These are phyloP conservation scores for Fusarium redolens DNA, from an alignment of 2,329 filamentous ascomycete genomes.

Conservation along the genomic window DNA sequence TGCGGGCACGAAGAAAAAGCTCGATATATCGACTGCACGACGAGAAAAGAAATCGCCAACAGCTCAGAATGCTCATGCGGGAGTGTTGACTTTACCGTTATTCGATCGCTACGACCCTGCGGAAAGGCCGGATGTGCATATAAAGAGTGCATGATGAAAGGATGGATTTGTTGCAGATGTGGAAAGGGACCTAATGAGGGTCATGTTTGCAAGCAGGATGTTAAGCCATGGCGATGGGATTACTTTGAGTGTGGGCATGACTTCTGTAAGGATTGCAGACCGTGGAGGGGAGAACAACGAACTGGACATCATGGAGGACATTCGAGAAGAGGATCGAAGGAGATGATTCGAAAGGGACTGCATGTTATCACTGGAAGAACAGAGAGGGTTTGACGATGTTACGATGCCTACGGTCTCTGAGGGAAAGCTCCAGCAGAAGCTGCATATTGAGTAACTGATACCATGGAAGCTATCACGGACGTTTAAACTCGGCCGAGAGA, in stretches of 20 bases:
- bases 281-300: slow-evolving; percentile 8
- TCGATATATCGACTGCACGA: slow-evolving; percentile 35
- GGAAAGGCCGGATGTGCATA: slow-evolving; percentile 20
- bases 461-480: not conserved
- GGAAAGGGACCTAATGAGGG: slow-evolving; percentile 32
- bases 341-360: slow-evolving; percentile 14
- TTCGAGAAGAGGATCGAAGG: slow-evolving; percentile 45
- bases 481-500: slow-evolving; percentile 36
- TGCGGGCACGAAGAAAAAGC: slow-evolving; percentile 38
- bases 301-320: not conserved
- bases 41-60: slow-evolving; percentile 22
- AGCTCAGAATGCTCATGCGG: slow-evolving; percentile 33
- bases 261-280: slow-evolving; percentile 20
- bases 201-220: slow-evolving; percentile 26
- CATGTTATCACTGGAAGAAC: slow-evolving; percentile 4
- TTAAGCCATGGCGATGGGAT: slow-evolving; percentile 26
- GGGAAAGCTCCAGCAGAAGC: not conserved
- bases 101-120: slow-evolving; percentile 9
- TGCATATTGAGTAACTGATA: not conserved
- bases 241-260: slow-evolving; percentile 22
- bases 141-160: slow-evolving; percentile 22
- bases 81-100: slow-evolving; percentile 24
- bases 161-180: slow-evolving; percentile 40
- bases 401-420: not conserved
- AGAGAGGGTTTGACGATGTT: not conserved